phyloP scores from a whole-genome alignment of 441 rosid genomes.

The Aleurites moluccanus region DNA sequence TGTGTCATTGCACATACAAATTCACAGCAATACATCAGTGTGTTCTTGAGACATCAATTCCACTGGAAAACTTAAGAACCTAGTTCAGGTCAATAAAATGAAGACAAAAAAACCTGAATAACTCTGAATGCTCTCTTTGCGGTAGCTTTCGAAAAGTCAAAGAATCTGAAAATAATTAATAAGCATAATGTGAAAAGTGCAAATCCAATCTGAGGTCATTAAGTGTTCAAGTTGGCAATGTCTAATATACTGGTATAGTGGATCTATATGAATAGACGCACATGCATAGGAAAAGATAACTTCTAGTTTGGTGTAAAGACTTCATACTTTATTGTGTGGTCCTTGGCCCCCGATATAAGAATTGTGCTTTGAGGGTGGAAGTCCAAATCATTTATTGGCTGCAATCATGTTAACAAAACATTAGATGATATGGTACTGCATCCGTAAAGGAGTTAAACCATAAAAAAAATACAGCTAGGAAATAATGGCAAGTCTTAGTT shows the following conservation, averaged over 20 bases:
- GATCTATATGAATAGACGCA: background rate
- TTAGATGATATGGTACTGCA: conserved; percentile 19
- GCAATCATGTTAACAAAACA: conserved; percentile 29
- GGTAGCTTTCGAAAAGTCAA: conserved; percentile 77
- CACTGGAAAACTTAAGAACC: conserved; percentile 20
- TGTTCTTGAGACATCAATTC: conserved; percentile 17
- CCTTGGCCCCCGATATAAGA: conserved; percentile 77
- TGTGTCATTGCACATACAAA: conserved; percentile 33
- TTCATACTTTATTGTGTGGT: conserved; percentile 71
- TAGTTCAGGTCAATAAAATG: conserved; percentile 9
- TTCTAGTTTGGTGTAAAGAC: conserved; percentile 11
- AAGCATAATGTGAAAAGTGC: conserved; percentile 7
- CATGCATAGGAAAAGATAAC: background rate
- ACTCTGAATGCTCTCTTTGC: conserved; percentile 87
- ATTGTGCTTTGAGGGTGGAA: conserved; percentile 79
- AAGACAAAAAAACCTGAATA: conserved; percentile 57
- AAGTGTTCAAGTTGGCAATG: background rate
- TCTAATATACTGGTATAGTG: background rate
- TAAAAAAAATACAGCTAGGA: background rate
- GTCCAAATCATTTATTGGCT: conserved; percentile 88
- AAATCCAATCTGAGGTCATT: conserved; percentile 1
- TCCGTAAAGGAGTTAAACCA: background rate
- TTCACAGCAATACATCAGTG: conserved; percentile 20
- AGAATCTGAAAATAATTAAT: conserved; percentile 51
- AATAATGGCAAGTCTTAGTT: conserved; percentile 2